Conservation (phyloP, 345 rosid genomes). For the Adansonia digitata region DNA sequence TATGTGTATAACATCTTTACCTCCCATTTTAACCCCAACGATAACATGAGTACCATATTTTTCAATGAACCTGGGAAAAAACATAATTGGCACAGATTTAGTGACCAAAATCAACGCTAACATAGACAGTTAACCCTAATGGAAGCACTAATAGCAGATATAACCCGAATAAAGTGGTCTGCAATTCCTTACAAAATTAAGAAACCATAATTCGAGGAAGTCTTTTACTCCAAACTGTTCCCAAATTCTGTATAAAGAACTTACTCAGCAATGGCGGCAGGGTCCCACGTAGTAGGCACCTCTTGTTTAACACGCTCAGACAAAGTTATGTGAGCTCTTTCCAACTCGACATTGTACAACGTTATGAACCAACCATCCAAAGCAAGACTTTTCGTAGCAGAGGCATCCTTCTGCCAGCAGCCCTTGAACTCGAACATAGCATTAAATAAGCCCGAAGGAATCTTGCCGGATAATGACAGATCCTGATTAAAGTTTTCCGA, state of each 20-base stretch:
- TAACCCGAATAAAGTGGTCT: not conserved
- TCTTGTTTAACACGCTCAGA: constrained; percentile 63
- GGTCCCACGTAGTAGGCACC: constrained; percentile 86
- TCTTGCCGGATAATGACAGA: constrained; percentile 64
- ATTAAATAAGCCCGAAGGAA: constrained; percentile 79
- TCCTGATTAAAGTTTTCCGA: constrained; percentile 88
- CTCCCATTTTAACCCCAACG: constrained; percentile 81
- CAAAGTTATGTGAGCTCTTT: constrained; percentile 52
- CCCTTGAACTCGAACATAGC: constrained; percentile 61
- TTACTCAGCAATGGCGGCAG: constrained; percentile 85
- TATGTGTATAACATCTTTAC: constrained; percentile 66
- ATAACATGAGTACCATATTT: constrained; percentile 82
- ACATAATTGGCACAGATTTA: not conserved
- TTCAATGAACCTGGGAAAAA: constrained; percentile 60
- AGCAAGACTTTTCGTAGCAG: constrained; percentile 52
- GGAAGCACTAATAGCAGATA: not conserved
- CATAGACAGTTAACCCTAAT: not conserved
- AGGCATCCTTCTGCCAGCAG: constrained; percentile 84
- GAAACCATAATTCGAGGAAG: not conserved
- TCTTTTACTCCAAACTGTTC: not conserved
- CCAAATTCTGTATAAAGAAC: constrained; percentile 7
- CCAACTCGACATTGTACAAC: constrained; percentile 72
- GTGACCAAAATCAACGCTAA: not conserved
- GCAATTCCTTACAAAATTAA: not conserved
- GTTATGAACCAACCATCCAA: constrained; percentile 91